Conservation (phyloP, 306 rosid genomes). For the Erythrophleum fordii region DNA sequence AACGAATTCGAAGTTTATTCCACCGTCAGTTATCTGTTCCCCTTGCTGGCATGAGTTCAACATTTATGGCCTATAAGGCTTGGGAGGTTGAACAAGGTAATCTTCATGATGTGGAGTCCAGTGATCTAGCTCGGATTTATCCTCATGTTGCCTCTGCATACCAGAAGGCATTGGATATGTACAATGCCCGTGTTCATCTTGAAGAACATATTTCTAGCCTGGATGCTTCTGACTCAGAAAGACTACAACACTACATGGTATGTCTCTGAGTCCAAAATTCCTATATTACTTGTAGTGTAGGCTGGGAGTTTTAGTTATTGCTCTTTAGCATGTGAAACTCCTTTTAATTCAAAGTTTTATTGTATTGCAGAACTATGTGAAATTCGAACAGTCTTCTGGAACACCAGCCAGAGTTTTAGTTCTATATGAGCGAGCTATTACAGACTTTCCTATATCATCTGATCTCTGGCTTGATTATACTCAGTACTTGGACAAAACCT, state of each 20-base stretch:
- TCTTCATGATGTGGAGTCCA: slow-evolving; percentile 47
- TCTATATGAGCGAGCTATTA: slow-evolving; percentile 80
- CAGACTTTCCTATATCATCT: slow-evolving; percentile 78
- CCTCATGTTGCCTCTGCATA: slow-evolving; percentile 71
- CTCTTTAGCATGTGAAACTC: slow-evolving; percentile 5
- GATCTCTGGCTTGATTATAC: slow-evolving; percentile 94
- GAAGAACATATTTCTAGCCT: slow-evolving; percentile 67
- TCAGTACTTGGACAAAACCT: slow-evolving; percentile 74
- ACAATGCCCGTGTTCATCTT: slow-evolving; percentile 63
- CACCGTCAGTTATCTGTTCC: slow-evolving; percentile 93
- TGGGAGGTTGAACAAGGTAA: slow-evolving; percentile 84
- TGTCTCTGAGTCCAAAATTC: slow-evolving; percentile 22
- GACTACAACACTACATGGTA: slow-evolving; percentile 73
- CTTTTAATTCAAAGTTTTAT: slow-evolving; percentile 20
- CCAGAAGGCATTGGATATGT: slow-evolving; percentile 78
- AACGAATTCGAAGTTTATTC: slow-evolving; percentile 69
- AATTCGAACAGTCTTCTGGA: slow-evolving; percentile 79
- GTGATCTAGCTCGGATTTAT: slow-evolving; percentile 52
- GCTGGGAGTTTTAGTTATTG: not conserved
- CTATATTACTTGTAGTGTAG: slow-evolving; percentile 19
- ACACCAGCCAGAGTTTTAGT: slow-evolving; percentile 82
- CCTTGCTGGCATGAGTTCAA: slow-evolving; percentile 71
- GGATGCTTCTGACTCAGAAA: slow-evolving; percentile 67
- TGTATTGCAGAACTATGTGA: slow-evolving; percentile 75
- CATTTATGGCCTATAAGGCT: slow-evolving; percentile 67